Base-by-base conservation (phyloP, 1,284 basidiomycete species). In the Porogramme epimiltina region DNA sequence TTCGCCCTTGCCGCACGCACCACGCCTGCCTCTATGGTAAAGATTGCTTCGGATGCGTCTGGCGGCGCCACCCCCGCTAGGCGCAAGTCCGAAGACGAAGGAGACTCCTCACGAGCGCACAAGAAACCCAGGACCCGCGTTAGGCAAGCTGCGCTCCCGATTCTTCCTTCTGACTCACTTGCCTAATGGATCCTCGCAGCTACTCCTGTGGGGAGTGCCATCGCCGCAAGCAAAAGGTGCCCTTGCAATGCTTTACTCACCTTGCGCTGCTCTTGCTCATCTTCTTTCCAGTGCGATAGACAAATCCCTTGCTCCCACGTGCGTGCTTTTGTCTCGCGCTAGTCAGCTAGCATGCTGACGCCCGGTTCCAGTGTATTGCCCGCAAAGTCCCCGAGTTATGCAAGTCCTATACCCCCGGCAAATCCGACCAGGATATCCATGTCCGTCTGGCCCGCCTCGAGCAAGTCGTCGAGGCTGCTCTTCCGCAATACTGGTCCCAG, bases 171-270 rank as follows among this genome's bases (percentile, higher is more conserved):
- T n/a, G 9, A 16, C n/a, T n/a, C 34, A 6, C 34, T 18, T 6
- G n/a, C 5, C 34, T n/a, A 4, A 37, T 18, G n/a, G 8, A 9
- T 37, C 5, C 34, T 20, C 47, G 42, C 62, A 91, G 89, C 67
- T 91, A 90, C 60, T 91, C 89, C n/a, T 91, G 89, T 54, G 88
- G 89, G 31, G 89, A 91, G 72, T 91, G 89, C 58, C 89, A 91
- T 73, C 81, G 89, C 24, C 76, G 89, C 54, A 91, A 91, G 66
- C 89, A 91, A 70, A 91, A 91, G 80, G 89, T 87, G 47, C 34
- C 9, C n/a, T 5, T 16, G 5, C 34, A 10, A 16, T 37, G 34
- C 9, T 16, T 11, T 9, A 41, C 33, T 44, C 25, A 61, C 45
- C 49, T 41, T 49, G 11, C 36, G 3, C n/a, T 6, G 23, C 56